Conservation (phyloP, 495 filamentous ascomycete species). For the Annulohypoxylon stygium region DNA sequence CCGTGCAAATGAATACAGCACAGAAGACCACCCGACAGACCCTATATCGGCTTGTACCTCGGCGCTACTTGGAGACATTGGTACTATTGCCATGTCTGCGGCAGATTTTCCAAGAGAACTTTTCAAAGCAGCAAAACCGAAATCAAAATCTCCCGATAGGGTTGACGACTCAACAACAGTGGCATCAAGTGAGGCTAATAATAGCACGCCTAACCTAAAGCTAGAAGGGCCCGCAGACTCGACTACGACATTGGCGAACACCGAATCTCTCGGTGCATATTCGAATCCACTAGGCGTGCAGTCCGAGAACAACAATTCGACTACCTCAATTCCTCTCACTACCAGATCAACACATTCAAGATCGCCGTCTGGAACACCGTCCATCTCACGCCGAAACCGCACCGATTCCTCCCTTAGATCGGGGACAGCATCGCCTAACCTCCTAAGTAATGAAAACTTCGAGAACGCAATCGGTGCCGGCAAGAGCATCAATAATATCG, state of each 20-base stretch:
- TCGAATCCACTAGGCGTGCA: constrained; percentile 25
- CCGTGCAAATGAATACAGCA: constrained; percentile 76
- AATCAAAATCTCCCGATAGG: constrained; percentile 39
- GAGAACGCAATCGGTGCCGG: constrained; percentile 71
- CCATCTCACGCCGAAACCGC: constrained; percentile 27
- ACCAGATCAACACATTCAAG: constrained; percentile 28
- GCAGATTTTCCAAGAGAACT: constrained; percentile 85
- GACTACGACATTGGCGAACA: constrained; percentile 26
- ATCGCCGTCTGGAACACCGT: constrained; percentile 29
- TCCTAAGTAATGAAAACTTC: constrained; percentile 48
- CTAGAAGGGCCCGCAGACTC: constrained; percentile 15
- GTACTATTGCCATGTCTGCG: constrained; percentile 81
- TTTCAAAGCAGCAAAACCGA: constrained; percentile 62
- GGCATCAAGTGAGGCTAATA: constrained; percentile 45
- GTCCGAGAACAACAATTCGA: constrained; percentile 19
- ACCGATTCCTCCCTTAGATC: constrained; percentile 10
- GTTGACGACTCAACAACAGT: constrained; percentile 26
- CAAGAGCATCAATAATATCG: constrained; percentile 74
- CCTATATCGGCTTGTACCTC: constrained; percentile 79
- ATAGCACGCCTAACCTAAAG: constrained; percentile 24
- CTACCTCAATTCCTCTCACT: constrained; percentile 20
- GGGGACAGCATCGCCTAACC: constrained; percentile 20
- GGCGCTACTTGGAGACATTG: constrained; percentile 79
- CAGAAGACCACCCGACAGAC: constrained; percentile 77
- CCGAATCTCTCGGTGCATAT: constrained; percentile 22